Conservation (phyloP, 805 yeast genomes). For the Candida saitoana region DNA sequence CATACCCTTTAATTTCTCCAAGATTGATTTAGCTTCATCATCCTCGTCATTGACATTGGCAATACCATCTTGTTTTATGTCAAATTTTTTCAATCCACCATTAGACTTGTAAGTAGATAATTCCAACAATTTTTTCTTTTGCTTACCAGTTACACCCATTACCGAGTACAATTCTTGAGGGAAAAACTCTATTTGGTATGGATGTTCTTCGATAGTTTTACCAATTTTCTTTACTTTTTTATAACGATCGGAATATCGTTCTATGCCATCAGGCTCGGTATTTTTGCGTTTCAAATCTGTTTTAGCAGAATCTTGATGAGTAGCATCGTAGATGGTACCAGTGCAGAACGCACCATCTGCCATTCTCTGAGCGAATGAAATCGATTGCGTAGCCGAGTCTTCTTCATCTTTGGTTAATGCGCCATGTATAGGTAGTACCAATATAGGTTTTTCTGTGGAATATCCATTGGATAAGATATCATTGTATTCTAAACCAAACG, state of each 20-base stretch:
- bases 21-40: constrained; percentile 35
- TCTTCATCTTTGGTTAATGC: constrained; percentile 49
- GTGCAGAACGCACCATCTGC: constrained; percentile 66
- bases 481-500: constrained; percentile 69
- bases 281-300: constrained; percentile 12
- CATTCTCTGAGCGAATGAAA: constrained; percentile 50
- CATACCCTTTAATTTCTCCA: constrained; percentile 38
- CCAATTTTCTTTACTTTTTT: constrained; percentile 67
- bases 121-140: constrained; percentile 46
- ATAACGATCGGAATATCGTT: constrained; percentile 79
- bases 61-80: constrained; percentile 10
- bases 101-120: constrained; percentile 35
- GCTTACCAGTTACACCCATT: constrained; percentile 59
- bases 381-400: constrained; percentile 49
- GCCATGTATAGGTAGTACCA: constrained; percentile 63
- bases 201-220: constrained; percentile 72
- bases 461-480: constrained; percentile 45
- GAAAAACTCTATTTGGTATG: constrained; percentile 64
- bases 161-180: constrained; percentile 74
- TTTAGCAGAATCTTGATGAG: neutral
- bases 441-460: constrained; percentile 39
- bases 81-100: constrained; percentile 36
- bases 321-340: constrained; percentile 42
- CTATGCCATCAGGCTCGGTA: constrained; percentile 56
- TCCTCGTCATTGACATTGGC: constrained; percentile 19